Percentiles rank a stretch among this genome's conserved stretches.
phyloP scores from a whole-genome alignment of 495 filamentous ascomycete genomes.

The Penicillium bialowiezense region DNA sequence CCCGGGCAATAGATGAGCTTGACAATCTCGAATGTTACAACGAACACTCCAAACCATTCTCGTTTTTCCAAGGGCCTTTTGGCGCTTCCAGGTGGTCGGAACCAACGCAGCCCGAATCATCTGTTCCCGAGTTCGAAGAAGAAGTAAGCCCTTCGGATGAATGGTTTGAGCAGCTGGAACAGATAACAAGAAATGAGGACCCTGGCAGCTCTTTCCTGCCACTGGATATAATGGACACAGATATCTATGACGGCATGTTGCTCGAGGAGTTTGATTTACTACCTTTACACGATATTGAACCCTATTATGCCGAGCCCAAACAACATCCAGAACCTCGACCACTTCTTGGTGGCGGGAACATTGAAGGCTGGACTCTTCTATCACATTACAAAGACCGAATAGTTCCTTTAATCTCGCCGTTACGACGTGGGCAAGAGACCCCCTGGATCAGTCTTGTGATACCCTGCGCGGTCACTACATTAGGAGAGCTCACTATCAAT shows the following conservation, averaged over 20 bases:
- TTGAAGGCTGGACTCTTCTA: constrained; percentile 16
- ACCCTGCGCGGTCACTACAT: constrained; percentile 14
- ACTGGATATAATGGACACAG: background rate
- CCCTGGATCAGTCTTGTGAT: constrained; percentile 17
- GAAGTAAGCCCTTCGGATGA: background rate
- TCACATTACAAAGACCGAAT: constrained; percentile 22
- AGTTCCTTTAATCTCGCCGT: constrained; percentile 15
- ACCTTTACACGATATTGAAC: background rate
- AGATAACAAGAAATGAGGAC: background rate
- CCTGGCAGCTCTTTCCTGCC: background rate
- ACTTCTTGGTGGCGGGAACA: background rate
- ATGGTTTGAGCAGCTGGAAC: constrained; percentile 2
- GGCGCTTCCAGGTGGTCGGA: constrained; percentile 9
- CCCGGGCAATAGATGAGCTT: constrained; percentile 12
- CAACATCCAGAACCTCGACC: background rate
- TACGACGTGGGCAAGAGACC: constrained; percentile 13
- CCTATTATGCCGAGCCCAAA: background rate
- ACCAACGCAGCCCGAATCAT: background rate
- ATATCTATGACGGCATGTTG: background rate
- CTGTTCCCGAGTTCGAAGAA: background rate
- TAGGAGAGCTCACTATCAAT: constrained; percentile 12
- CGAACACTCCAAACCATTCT: background rate
- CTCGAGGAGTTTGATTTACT: background rate
- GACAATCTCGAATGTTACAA: constrained; percentile 2
- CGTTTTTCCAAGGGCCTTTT: constrained; percentile 16